Evolutionary conservation across 2,329 filamentous ascomycete genomes (phyloP).

Genomic region (Zasmidium citrigriseum): DNA sequence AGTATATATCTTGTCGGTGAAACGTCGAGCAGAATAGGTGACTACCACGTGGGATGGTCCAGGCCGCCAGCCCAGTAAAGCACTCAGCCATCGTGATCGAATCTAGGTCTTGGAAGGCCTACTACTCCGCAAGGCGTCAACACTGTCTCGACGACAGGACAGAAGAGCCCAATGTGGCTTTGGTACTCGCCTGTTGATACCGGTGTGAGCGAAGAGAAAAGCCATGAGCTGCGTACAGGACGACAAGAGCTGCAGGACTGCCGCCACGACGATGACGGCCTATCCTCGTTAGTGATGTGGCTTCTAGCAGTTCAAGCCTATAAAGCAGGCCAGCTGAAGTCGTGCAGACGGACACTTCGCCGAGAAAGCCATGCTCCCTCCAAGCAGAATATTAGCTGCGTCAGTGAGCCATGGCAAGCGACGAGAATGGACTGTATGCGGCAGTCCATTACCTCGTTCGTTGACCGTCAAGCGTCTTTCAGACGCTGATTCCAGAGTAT

Average conservation of each 20-base stretch:
- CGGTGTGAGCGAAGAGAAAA: background rate
- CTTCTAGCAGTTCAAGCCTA: background rate
- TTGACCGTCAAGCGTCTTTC: background rate
- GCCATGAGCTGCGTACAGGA: background rate
- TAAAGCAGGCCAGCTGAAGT: background rate
- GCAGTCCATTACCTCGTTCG: background rate
- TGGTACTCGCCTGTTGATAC: background rate
- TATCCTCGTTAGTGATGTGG: background rate
- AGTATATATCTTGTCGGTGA: background rate
- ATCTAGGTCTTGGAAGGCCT: background rate
- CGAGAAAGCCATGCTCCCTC: background rate
- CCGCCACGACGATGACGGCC: background rate
- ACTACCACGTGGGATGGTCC: background rate
- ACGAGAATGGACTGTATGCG: background rate
- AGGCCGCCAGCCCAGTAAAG: background rate
- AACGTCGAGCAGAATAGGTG: background rate
- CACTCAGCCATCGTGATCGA: background rate
- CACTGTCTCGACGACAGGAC: background rate
- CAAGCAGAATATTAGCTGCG: background rate
- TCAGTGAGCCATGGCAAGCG: background rate
- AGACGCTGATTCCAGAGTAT: too few relatives aligned
- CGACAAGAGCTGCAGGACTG: background rate
- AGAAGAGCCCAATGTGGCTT: background rate
- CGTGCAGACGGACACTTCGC: background rate
- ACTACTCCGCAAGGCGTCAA: too few relatives aligned